Percentiles rank a stretch among this genome's conserved stretches.
Conservation (phyloP, 768 basidiomycete species). For the Tylopilus subfusipes region DNA sequence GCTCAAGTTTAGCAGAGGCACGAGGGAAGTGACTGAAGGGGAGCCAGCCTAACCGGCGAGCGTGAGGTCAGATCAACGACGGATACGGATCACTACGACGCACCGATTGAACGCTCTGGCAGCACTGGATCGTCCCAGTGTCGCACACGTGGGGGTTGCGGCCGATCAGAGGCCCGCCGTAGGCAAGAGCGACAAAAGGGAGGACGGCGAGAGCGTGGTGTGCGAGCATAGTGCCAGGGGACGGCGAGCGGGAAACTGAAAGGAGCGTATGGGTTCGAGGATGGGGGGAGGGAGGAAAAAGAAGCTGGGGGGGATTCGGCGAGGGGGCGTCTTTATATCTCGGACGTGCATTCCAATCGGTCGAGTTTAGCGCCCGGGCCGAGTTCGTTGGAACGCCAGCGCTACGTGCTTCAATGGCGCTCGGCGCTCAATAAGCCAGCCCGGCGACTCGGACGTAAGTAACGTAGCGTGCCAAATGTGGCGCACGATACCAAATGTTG, state of each 20-base stretch:
- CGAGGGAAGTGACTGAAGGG: not conserved
- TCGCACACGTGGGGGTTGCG: constrained; percentile 25
- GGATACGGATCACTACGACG: not conserved
- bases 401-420: not conserved
- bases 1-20: constrained; percentile 3
- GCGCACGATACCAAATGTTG: not conserved
- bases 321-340: constrained; percentile 19
- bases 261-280: constrained; percentile 24
- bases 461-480: not conserved
- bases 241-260: constrained; percentile 10
- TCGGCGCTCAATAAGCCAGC: too few species aligned
- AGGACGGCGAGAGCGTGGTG: constrained; percentile 11
- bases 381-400: not conserved
- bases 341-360: constrained; percentile 8
- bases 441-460: not conserved
- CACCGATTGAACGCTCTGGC: constrained; percentile 20
- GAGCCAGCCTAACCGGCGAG: constrained; percentile 8
- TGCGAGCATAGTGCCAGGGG: constrained; percentile 14
- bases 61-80: constrained; percentile 5
- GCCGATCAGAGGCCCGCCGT: constrained; percentile 18
- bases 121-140: constrained; percentile 20
- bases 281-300: constrained; percentile 1
- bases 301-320: constrained; percentile 5
- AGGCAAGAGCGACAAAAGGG: constrained; percentile 17
- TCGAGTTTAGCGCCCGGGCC: constrained; percentile 10